phyloP scores from a whole-genome alignment of 768 basidiomycete species.

The Leccinellum luteum region DNA sequence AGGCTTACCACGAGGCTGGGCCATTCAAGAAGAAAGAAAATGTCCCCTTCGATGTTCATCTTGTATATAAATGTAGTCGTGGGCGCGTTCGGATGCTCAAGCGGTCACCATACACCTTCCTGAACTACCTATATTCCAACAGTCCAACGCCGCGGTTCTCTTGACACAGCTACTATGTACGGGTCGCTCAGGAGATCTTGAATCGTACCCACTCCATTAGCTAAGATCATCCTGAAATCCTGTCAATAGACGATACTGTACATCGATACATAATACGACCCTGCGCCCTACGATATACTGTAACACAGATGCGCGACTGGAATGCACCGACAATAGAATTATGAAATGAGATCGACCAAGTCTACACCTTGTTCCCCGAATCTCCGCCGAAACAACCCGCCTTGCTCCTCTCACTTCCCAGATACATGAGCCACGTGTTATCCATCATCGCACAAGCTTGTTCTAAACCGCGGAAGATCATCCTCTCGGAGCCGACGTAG shows the following conservation, averaged over 20 bases:
- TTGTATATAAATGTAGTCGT: background rate
- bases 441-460: background rate
- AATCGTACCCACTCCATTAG: too few species aligned
- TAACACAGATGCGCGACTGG: background rate
- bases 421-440: background rate
- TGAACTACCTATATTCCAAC: background rate
- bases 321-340: background rate
- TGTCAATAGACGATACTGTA: too few species aligned
- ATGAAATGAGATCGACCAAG: background rate
- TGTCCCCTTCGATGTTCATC: background rate
- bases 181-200: too few species aligned
- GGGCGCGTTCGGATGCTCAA: background rate
- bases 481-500: background rate
- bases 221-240: background rate
- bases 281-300: background rate
- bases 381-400: background rate
- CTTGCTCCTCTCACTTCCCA: background rate
- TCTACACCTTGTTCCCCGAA: background rate
- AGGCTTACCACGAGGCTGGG: too few species aligned
- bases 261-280: background rate
- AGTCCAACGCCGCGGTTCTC: too few species aligned
- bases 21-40: background rate
- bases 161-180: background rate
- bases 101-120: background rate
- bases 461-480: background rate